phyloP scores from a whole-genome alignment of 2,329 filamentous ascomycete genomes.

The Aciculosporium take region DNA sequence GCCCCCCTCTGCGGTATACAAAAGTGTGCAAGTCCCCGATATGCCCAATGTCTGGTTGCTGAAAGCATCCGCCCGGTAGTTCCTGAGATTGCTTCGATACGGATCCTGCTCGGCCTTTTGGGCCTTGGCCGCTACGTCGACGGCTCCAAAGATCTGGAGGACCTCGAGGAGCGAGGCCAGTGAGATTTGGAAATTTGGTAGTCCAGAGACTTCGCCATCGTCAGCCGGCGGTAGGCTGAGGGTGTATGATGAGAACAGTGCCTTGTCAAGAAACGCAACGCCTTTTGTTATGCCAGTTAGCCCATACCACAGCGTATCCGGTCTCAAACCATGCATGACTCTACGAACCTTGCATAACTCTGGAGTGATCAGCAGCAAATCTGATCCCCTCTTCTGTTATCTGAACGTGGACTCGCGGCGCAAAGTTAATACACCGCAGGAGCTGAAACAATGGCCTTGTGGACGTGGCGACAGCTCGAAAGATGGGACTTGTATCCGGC shows the following conservation, averaged over 20 bases:
- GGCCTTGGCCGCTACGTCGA: conserved; percentile 47
- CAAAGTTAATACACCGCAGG: conserved; percentile 44
- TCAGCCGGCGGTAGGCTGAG: conserved; percentile 38
- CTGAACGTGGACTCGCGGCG: conserved; percentile 47
- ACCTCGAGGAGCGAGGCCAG: conserved; percentile 81
- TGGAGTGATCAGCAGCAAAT: conserved; percentile 76
- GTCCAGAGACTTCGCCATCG: conserved; percentile 26
- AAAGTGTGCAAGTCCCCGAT: conserved; percentile 70
- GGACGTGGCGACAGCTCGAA: conserved; percentile 64
- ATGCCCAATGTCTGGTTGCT: conserved; percentile 71
- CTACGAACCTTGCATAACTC: conserved; percentile 70
- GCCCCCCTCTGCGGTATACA: conserved; percentile 60
- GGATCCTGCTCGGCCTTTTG: conserved; percentile 45
- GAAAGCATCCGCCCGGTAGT: conserved; percentile 60
- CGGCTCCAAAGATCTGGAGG: conserved; percentile 86
- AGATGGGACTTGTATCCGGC: conserved; percentile 35
- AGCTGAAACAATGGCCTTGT: conserved; percentile 59
- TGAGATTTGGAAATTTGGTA: conserved; percentile 73
- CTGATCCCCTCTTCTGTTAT: conserved; percentile 75
- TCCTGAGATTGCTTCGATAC: conserved; percentile 46
- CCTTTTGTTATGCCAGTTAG: conserved; percentile 14
- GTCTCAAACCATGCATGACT: not conserved
- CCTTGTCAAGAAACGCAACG: conserved; percentile 68
- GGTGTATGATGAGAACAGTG: conserved; percentile 74
- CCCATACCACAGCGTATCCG: not conserved